Conservation (phyloP, 352 stramenopile species). For the Phytophthora tentaculata region DNA sequence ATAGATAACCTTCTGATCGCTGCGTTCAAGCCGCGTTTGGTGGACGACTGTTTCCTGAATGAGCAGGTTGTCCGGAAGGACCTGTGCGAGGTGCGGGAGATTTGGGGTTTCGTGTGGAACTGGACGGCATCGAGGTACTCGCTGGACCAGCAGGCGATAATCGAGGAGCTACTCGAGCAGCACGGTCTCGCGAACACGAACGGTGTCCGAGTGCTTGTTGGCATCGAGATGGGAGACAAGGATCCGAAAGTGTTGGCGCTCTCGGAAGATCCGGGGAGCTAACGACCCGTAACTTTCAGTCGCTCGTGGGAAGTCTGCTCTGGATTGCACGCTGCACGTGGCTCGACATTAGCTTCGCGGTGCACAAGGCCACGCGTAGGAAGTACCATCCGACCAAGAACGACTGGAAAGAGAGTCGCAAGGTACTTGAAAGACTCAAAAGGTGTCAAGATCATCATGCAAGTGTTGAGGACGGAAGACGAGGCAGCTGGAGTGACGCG, state of each 20-base stretch:
- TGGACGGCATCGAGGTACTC: constrained; percentile 6
- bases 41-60: constrained; percentile 17
- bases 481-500: constrained; percentile 1
- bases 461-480: neutral
- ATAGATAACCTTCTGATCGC: constrained; percentile 44
- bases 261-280: constrained; percentile 3
- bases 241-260: neutral
- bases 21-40: neutral
- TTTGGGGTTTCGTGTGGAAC: constrained; percentile 39
- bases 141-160: constrained; percentile 26
- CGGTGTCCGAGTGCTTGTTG: too few relatives aligned
- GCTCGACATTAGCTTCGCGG: too few relatives aligned
- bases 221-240: neutral
- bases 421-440: constrained; percentile 4
- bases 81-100: constrained; percentile 27
- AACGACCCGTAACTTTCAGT: constrained; percentile 34
- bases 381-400: too few relatives aligned
- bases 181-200: constrained; percentile 28
- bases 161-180: constrained; percentile 30
- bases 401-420: neutral
- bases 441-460: neutral
- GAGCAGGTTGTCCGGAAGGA: constrained; percentile 28
- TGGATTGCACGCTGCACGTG: constrained; percentile 39
- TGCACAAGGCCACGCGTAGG: too few relatives aligned
- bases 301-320: constrained; percentile 35